Evolutionary conservation across 495 filamentous ascomycete species (phyloP), one percentile per base, ranked within the genome.

Genomic region (Penicillium ochrochloron): DNA sequence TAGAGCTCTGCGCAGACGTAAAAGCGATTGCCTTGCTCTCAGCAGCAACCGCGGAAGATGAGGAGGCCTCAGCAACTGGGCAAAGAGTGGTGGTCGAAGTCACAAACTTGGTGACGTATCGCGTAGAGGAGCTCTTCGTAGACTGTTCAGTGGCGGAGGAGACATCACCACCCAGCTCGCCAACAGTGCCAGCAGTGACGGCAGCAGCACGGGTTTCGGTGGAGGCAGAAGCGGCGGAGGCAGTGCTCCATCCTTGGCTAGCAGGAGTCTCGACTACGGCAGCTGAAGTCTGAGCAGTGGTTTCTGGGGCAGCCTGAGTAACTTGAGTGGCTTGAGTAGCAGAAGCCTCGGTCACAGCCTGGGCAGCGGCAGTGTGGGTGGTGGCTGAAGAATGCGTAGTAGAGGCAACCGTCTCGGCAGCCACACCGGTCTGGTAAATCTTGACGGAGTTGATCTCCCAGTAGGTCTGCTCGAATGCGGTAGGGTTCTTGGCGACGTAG

Each of bases 381-480:
- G 61, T 7, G 51, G 27, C 34, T 5, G 31, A 14, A 54, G 54
- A 19, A 7, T 60, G 42, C 1, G 60, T 60, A 7, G 62, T 35
- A 12, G 69, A 54, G 37, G 21, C 29, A 5, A 52, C 54, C 2
- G 52, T 52, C 21, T 53, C 50, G 9, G 51, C 58, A 23, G 75
- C 64, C 11, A 68, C 69, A 2, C 75, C 74, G 8, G 67, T 69
- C 66, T 87, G 78, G 70, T 84, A 91, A n/a, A 90, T 82, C 72
- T 86, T 81, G 69, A 92, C 77, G 5, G 79, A 89, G 66, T 91
- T 91, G 69, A 94, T 84, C 44, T 85, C 72, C 90, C 90, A 94
- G 76, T 88, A 93, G 3, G 88, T 80, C 19, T 92, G 73, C 60
- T 75, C 66, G 68, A 89, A 92, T 7, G 76, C 82, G 9, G 66